Percentiles rank a stretch among this genome's conserved stretches.
These are phyloP conservation scores for Blastocystis sp. DNA, from an alignment of 352 stramenopile species.

Conservation along the genomic window DNA sequence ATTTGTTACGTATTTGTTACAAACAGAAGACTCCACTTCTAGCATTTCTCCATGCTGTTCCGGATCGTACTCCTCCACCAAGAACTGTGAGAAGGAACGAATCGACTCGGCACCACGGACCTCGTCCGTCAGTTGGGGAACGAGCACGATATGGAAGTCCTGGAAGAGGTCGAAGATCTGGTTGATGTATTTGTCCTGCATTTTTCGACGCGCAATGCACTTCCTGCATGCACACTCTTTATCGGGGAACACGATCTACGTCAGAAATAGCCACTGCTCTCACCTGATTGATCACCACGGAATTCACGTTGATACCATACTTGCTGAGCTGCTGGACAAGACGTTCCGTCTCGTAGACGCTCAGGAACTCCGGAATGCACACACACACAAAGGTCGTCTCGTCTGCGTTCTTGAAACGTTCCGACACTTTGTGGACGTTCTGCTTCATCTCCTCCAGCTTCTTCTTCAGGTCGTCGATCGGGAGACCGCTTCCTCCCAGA, in stretches of 20 bases:
- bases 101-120: constrained; percentile 85
- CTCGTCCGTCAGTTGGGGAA: constrained; percentile 94
- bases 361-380: constrained; percentile 98
- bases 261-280: neutral
- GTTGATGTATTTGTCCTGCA: constrained; percentile 99
- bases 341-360: constrained; percentile 96
- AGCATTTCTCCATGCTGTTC: constrained; percentile 56
- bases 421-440: constrained; percentile 96
- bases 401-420: constrained; percentile 92
- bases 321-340: constrained; percentile 97
- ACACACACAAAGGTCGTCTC: constrained; percentile 98
- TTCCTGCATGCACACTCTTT: constrained; percentile 63
- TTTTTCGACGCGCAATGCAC: constrained; percentile 77
- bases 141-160: constrained; percentile 97
- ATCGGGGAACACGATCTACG: constrained; percentile 65
- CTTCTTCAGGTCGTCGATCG: constrained; percentile 68
- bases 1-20: neutral
- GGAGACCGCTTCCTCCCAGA: constrained; percentile 61
- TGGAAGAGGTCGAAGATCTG: constrained; percentile 98
- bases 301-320: constrained; percentile 97
- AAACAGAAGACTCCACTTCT: constrained; percentile 41
- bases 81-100: constrained; percentile 80
- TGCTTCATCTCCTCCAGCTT: constrained; percentile 85
- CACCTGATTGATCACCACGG: constrained; percentile 98
- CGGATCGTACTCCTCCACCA: constrained; percentile 73